Percentiles rank a stretch among this genome's conserved stretches.
These are phyloP conservation scores for Coprinopsis sp. DNA, from an alignment of 768 basidiomycete genomes.

Conservation along the genomic window DNA sequence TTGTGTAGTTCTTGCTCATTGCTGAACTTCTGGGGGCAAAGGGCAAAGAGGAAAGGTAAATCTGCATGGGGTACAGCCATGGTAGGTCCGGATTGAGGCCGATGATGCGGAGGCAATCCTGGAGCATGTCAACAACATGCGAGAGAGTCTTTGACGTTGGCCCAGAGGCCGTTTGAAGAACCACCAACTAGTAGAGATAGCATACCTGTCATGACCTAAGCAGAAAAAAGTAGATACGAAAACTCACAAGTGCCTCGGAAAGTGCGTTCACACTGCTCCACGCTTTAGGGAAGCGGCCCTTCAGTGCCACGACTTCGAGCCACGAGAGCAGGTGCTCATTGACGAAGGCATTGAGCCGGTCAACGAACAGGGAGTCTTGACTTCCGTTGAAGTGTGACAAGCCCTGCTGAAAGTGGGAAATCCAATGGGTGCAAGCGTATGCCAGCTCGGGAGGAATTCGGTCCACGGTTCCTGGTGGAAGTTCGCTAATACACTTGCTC, in stretches of 20 bases:
- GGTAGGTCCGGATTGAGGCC: slow-evolving; percentile 3
- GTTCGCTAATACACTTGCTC: background rate
- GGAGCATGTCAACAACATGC: background rate
- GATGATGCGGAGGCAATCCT: slow-evolving; percentile 1
- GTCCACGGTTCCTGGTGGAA: background rate
- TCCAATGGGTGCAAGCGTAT: slow-evolving; percentile 3
- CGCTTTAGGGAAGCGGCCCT: background rate
- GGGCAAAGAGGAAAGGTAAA: background rate
- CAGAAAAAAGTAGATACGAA: background rate
- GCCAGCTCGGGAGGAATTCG: background rate
- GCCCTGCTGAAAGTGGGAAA: background rate
- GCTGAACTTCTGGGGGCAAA: background rate
- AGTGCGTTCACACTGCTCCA: background rate
- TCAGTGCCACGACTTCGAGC: background rate
- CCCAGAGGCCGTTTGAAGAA: too few species aligned
- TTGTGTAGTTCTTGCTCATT: too few species aligned
- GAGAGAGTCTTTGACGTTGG: too few species aligned
- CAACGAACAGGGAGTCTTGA: background rate
- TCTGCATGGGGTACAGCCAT: background rate
- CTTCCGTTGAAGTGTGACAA: background rate
- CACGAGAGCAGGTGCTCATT: background rate
- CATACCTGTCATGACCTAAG: background rate
- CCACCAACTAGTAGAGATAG: background rate
- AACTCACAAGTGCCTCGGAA: background rate
- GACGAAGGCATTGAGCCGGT: background rate